Conservation (phyloP, 768 basidiomycete genomes). For the Trametes meyenii region DNA sequence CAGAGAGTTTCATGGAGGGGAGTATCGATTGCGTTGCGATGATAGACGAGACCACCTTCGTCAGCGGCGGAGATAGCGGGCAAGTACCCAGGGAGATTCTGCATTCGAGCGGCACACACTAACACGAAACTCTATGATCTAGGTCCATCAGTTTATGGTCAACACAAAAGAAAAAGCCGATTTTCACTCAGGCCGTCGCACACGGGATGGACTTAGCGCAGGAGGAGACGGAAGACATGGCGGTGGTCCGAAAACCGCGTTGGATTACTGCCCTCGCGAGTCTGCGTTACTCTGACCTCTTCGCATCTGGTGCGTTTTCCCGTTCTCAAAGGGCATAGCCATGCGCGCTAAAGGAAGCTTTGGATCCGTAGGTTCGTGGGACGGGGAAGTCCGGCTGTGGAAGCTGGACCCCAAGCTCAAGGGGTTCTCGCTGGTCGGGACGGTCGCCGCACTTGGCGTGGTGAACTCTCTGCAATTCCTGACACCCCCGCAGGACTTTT, state of each 20-base stretch:
- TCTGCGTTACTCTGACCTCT: constrained; percentile 86
- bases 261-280: constrained; percentile 90
- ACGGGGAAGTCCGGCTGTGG: constrained; percentile 89
- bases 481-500: constrained; percentile 46
- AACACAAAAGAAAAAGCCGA: constrained; percentile 91
- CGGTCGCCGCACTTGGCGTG: constrained; percentile 71
- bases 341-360: not conserved
- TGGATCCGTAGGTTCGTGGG: constrained; percentile 79
- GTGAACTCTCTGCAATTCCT: constrained; percentile 90
- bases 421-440: constrained; percentile 70
- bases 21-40: constrained; percentile 91
- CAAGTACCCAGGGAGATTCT: constrained; percentile 43
- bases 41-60: constrained; percentile 92
- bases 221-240: constrained; percentile 73
- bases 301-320: constrained; percentile 74
- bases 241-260: constrained; percentile 73
- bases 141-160: constrained; percentile 94
- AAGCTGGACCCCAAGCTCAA: constrained; percentile 78
- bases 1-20: constrained; percentile 76
- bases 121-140: not conserved
- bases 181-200: constrained; percentile 83
- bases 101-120: not conserved
- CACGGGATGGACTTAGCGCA: constrained; percentile 80
- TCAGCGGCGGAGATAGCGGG: constrained; percentile 97
- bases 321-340: not conserved